Evolutionary conservation across 257 asterid genomes (phyloP).

Genomic region (Solanum piurae): DNA sequence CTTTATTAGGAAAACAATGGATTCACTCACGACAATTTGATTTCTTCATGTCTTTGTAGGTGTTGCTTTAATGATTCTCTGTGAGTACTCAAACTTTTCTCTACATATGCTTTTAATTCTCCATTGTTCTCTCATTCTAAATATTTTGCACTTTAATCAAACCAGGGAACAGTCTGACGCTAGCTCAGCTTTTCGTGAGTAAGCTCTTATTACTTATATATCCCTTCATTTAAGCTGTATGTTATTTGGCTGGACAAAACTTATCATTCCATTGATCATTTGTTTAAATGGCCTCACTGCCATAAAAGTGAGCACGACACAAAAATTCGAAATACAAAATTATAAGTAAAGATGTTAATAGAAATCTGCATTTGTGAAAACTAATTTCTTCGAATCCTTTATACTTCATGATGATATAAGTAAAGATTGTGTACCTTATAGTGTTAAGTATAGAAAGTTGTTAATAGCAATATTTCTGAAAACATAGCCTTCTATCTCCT

Average conservation of each 20-base stretch:
- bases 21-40: too few species aligned
- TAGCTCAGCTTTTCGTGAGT: background rate
- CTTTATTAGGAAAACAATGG: background rate
- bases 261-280: background rate
- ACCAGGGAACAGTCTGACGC: fast-evolving
- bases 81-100: background rate
- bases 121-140: background rate
- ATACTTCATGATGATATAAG: too few species aligned
- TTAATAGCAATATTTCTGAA: background rate
- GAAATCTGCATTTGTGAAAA: too few species aligned
- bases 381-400: too few species aligned
- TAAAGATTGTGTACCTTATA: too few species aligned
- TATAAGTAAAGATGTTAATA: too few species aligned
- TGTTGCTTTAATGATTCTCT: fast-evolving
- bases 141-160: background rate
- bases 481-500: background rate
- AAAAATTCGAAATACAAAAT: too few species aligned
- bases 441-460: background rate
- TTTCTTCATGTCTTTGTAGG: background rate
- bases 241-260: background rate
- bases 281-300: too few species aligned
- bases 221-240: background rate
- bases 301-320: too few species aligned
- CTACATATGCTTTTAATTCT: background rate
- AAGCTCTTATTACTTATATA: background rate